These are phyloP conservation scores for Paecilomyces sp. DNA, from an alignment of 2,329 filamentous ascomycete species.

Conservation along the genomic window DNA sequence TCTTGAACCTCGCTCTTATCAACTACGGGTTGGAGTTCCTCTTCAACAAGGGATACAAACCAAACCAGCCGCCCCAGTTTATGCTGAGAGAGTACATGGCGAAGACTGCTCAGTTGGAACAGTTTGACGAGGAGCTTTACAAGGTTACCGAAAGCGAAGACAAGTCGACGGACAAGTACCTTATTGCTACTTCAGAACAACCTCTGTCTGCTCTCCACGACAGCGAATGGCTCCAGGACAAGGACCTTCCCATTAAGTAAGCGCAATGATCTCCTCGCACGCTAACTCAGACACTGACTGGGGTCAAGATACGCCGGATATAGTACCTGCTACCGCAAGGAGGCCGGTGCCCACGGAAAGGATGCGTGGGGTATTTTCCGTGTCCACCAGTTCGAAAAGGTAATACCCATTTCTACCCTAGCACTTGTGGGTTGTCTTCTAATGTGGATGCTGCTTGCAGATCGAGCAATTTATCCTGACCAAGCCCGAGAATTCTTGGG, in stretches of 20 bases:
- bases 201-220: constrained; percentile 89
- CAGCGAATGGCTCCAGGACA: constrained; percentile 82
- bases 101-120: constrained; percentile 93
- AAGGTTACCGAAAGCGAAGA: constrained; percentile 84
- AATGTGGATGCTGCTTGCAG: constrained; percentile 21
- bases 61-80: constrained; percentile 83
- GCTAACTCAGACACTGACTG: background rate
- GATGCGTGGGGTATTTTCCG: constrained; percentile 98
- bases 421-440: constrained; percentile 3
- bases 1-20: constrained; percentile 85
- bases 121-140: constrained; percentile 97
- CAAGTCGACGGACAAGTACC: constrained; percentile 77
- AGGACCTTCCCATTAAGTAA: constrained; percentile 81
- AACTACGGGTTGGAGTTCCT: constrained; percentile 94
- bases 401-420: constrained; percentile 20
- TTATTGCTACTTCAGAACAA: constrained; percentile 84
- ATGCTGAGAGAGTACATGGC: constrained; percentile 96
- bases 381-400: constrained; percentile 96
- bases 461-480: constrained; percentile 74
- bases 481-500: constrained; percentile 86
- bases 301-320: constrained; percentile 65
- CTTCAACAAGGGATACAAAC: constrained; percentile 69
- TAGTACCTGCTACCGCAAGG: constrained; percentile 91
- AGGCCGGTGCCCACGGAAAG: constrained; percentile 83
- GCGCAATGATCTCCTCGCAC: constrained; percentile 2